Percentiles rank a stretch among this genome's conserved stretches.
Conservation (phyloP, 176 grass and related monocot genomes). For the Luzula sylvatica region DNA sequence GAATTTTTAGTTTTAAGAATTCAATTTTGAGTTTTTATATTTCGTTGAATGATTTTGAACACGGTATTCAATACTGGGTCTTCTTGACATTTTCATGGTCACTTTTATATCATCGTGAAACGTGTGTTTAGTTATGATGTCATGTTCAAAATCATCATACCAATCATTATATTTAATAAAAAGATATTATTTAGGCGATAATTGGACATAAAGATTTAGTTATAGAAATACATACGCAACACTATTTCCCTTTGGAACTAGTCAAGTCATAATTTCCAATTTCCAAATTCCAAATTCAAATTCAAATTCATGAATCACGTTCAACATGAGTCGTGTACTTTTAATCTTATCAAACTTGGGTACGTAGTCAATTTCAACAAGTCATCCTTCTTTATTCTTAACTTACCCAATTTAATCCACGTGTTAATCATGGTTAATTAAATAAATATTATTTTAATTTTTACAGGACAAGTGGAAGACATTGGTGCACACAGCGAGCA, state of each 20-base stretch:
- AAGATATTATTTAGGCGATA: conserved; percentile 9
- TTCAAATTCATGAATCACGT: too few relatives aligned
- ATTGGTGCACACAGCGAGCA: conserved; percentile 91
- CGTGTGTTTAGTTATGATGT: not conserved
- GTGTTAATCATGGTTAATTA: conserved; percentile 48
- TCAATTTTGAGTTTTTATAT: not conserved
- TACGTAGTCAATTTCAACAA: conserved; percentile 31
- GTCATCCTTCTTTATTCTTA: not conserved
- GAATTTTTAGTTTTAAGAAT: not conserved
- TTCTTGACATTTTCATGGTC: not conserved
- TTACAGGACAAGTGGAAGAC: conserved; percentile 99
- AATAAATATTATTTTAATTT: conserved; percentile 16
- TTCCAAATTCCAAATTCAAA: conserved; percentile 11
- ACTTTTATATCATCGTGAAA: not conserved
- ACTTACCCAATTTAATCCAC: conserved; percentile 2
- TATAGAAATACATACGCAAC: not conserved
- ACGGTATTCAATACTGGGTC: not conserved
- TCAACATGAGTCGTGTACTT: conserved; percentile 5
- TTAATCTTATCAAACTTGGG: not conserved
- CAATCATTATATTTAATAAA: not conserved
- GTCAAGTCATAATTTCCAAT: conserved; percentile 17
- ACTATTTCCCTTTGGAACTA: not conserved
- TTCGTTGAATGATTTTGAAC: not conserved
- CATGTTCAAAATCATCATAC: conserved; percentile 9
- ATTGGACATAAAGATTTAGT: not conserved